A percentile compares a stretch with the other conserved stretches of the same genome.
Conservation (phyloP, 169 alveolate genomes). For the Perkinsus chesapeaki region DNA sequence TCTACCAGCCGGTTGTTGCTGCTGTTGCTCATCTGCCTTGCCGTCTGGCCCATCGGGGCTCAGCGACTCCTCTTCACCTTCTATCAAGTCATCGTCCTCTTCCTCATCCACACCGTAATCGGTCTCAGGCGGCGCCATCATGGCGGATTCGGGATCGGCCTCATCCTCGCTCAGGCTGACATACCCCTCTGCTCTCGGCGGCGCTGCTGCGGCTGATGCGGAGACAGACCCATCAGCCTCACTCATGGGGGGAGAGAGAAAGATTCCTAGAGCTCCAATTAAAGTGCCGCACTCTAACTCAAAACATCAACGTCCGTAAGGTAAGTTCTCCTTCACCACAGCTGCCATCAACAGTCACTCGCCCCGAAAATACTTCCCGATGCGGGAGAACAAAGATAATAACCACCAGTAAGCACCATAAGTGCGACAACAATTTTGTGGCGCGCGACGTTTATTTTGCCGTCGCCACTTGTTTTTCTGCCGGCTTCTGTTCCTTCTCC, state of each 20-base stretch:
- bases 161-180: background rate
- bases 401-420: background rate
- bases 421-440: background rate
- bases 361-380: too few relatives aligned
- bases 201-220: background rate
- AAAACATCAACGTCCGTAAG: too few relatives aligned
- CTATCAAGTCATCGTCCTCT: background rate
- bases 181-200: background rate
- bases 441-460: background rate
- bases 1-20: background rate
- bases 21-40: too few relatives aligned
- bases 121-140: background rate
- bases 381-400: background rate
- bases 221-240: too few relatives aligned
- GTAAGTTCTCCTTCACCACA: too few relatives aligned
- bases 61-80: background rate
- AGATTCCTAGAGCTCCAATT: too few relatives aligned
- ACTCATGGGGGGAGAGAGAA: too few relatives aligned
- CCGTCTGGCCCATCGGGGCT: too few relatives aligned
- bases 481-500: background rate
- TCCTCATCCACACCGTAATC: background rate
- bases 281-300: too few relatives aligned
- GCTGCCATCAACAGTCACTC: too few relatives aligned
- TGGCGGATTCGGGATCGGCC: background rate
- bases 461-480: background rate